Evolutionary conservation across 805 yeast species (phyloP).

Genomic region (Wickerhamomyces bovis): DNA sequence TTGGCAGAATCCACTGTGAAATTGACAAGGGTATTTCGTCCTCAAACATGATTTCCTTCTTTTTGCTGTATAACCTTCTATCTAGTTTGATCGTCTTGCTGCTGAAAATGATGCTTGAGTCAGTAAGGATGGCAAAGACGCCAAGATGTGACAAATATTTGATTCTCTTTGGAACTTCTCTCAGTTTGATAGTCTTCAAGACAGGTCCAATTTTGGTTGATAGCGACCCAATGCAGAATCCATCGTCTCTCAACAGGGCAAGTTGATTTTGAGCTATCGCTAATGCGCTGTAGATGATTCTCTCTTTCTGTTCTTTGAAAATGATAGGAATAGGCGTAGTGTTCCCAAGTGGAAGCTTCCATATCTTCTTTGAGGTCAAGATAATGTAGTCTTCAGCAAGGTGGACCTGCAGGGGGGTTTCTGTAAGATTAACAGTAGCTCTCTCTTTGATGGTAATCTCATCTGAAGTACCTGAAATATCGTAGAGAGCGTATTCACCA

Average conservation of each 20-base stretch:
- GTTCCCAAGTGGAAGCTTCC: constrained; percentile 11
- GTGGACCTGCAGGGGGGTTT: constrained; percentile 15
- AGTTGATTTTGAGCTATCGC: constrained; percentile 8
- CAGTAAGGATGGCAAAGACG: constrained; percentile 18
- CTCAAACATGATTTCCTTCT: constrained; percentile 5
- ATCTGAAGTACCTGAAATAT: background rate
- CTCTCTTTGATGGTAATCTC: background rate
- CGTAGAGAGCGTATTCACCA: constrained; percentile 13
- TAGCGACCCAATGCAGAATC: constrained; percentile 23
- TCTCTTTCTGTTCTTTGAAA: constrained; percentile 15
- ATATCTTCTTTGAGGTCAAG: constrained; percentile 15
- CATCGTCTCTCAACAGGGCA: constrained; percentile 30
- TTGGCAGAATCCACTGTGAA: constrained; percentile 30
- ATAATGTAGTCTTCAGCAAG: constrained; percentile 9
- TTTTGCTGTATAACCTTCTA: constrained; percentile 4
- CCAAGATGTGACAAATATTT: constrained; percentile 20
- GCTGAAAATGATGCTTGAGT: constrained; percentile 15
- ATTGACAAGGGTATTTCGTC: constrained; percentile 27
- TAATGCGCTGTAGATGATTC: constrained; percentile 8
- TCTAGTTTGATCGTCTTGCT: constrained; percentile 11
- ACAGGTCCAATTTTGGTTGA: constrained; percentile 12
- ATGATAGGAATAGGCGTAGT: constrained; percentile 15
- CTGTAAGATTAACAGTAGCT: constrained; percentile 5
- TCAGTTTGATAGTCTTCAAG: constrained; percentile 22
- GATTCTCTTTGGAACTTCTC: constrained; percentile 23